Conservation (phyloP, 306 rosid genomes). For the Ceratonia siliqua region DNA sequence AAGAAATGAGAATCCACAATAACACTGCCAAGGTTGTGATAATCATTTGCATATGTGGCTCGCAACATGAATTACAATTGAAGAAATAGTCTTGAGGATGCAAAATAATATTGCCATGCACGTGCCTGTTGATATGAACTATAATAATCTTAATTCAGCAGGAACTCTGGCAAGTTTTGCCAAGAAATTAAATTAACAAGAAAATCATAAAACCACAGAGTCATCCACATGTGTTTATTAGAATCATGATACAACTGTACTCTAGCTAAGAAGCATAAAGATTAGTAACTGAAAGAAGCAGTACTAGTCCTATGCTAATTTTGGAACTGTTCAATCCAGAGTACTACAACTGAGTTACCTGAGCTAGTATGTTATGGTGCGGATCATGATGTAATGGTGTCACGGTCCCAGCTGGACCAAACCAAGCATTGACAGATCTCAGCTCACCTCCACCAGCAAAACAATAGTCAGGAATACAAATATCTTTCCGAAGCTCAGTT, state of each 20-base stretch:
- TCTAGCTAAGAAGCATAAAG: constrained; percentile 15
- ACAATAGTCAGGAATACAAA: constrained; percentile 91
- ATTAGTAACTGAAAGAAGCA: too few relatives aligned
- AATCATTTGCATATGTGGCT: not conserved
- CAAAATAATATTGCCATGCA: not conserved
- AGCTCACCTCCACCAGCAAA: constrained; percentile 86
- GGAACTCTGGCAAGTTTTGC: not conserved
- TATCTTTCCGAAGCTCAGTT: constrained; percentile 73
- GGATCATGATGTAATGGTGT: constrained; percentile 98
- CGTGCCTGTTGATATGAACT: not conserved
- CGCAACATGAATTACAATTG: not conserved
- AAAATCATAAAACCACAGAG: constrained; percentile 2
- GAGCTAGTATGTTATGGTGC: constrained; percentile 90
- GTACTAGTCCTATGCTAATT: too few relatives aligned
- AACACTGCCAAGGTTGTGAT: not conserved
- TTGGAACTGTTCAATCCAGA: constrained; percentile 4
- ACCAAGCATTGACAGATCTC: constrained; percentile 94
- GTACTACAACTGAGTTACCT: constrained; percentile 51
- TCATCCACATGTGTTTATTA: constrained; percentile 16
- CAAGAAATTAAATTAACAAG: constrained; percentile 2
- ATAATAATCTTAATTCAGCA: not conserved
- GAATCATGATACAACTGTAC: constrained; percentile 3
- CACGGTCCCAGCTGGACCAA: constrained; percentile 94
- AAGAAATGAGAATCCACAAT: not conserved
- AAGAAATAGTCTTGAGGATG: not conserved